phyloP scores from a whole-genome alignment of 2,329 filamentous ascomycete genomes.

The Trichoderma aggressivum region DNA sequence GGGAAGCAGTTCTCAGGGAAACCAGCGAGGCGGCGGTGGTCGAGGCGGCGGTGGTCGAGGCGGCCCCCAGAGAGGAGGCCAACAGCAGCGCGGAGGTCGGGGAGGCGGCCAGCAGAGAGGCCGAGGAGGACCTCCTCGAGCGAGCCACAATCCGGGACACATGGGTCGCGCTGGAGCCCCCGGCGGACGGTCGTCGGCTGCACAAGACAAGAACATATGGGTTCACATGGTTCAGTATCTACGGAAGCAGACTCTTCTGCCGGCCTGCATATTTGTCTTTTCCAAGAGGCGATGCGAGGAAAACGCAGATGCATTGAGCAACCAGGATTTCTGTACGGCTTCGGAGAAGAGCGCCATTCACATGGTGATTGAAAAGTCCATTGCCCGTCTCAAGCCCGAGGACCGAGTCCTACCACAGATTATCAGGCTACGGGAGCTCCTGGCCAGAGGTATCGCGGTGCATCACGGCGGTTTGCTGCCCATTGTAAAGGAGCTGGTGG shows the following conservation, averaged over 20 bases:
- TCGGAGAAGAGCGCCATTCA: constrained; percentile 95
- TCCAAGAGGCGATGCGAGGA: constrained; percentile 97
- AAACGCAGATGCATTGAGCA: constrained; percentile 91
- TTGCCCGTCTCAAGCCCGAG: constrained; percentile 85
- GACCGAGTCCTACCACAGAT: constrained; percentile 92
- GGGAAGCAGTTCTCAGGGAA: constrained; percentile 38
- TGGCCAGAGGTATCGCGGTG: constrained; percentile 87
- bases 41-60: constrained; percentile 50
- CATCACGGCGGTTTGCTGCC: constrained; percentile 93
- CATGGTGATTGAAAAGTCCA: constrained; percentile 94
- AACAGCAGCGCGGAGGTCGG: constrained; percentile 40
- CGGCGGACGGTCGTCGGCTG: constrained; percentile 81
- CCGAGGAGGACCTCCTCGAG: constrained; percentile 51
- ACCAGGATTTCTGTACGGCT: constrained; percentile 91
- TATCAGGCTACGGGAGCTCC: constrained; percentile 76
- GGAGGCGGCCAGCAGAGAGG: constrained; percentile 48
- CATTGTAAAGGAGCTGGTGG: constrained; percentile 96
- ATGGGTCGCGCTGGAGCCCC: constrained; percentile 85
- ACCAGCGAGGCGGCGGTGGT: constrained; percentile 38
- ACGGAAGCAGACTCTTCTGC: constrained; percentile 80
- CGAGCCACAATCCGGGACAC: constrained; percentile 68
- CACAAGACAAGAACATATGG: constrained; percentile 95
- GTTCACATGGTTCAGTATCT: constrained; percentile 91
- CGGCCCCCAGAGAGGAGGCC: constrained; percentile 43
- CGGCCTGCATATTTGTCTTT: constrained; percentile 96